These are phyloP conservation scores for Septoria linicola DNA, from an alignment of 2,329 filamentous ascomycete species.

Conservation along the genomic window DNA sequence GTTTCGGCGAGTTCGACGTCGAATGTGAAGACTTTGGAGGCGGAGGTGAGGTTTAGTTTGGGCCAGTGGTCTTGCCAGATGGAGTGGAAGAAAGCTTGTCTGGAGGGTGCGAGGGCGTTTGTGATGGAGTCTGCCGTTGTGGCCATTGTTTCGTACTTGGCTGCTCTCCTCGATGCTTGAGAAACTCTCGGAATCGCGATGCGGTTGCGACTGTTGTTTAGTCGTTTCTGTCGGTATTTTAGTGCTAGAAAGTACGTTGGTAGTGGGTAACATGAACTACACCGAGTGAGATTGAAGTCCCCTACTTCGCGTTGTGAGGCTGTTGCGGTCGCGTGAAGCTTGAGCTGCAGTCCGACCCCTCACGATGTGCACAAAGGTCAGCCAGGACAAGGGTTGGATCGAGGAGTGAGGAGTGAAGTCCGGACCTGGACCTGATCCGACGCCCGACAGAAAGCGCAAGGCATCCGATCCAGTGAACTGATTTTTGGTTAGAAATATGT, in stretches of 20 bases:
- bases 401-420: neutral
- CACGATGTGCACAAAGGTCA: slow-evolving; percentile 9
- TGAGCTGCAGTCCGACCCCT: too few relatives aligned
- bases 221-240: too few relatives aligned
- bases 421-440: too few relatives aligned
- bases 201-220: too few relatives aligned
- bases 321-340: too few relatives aligned
- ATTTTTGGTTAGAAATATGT: too few relatives aligned
- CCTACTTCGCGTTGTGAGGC: neutral
- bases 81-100: slow-evolving; percentile 12
- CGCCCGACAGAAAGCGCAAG: too few relatives aligned
- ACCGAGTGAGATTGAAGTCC: neutral
- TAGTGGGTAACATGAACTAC: too few relatives aligned
- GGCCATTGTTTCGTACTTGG: slow-evolving; percentile 1
- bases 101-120: slow-evolving; percentile 9
- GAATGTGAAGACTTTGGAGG: slow-evolving; percentile 10
- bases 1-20: slow-evolving; percentile 16
- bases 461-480: too few relatives aligned
- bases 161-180: slow-evolving; percentile 3
- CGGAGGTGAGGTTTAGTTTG: slow-evolving; percentile 11
- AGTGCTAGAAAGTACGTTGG: too few relatives aligned
- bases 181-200: neutral
- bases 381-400: neutral
- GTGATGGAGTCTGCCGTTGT: slow-evolving; percentile 8
- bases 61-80: slow-evolving; percentile 12